These are phyloP conservation scores for Mallotus repandus DNA, from an alignment of 441 rosid species.

Conservation along the genomic window DNA sequence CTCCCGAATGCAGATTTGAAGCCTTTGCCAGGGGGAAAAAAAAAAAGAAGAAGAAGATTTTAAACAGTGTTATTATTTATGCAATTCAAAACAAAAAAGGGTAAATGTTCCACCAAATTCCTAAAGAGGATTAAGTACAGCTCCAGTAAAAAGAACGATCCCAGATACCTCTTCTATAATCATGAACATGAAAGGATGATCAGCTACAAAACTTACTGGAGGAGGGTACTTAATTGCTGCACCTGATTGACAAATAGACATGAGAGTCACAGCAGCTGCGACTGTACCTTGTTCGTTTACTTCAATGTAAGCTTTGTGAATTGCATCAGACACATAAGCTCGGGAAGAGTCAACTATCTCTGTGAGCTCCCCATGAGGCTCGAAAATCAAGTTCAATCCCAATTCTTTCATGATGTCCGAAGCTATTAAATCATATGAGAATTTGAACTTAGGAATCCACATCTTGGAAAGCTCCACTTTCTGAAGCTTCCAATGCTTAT, in stretches of 20 bases:
- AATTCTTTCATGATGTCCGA: conserved; percentile 10
- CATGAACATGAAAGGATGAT: no score
- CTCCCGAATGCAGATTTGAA: no score
- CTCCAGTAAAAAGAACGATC: conserved; percentile 21
- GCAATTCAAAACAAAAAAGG: background rate
- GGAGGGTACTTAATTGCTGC: no score
- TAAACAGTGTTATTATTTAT: no score
- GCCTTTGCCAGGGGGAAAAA: no score
- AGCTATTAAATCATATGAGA: conserved; percentile 21
- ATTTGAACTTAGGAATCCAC: conserved; percentile 29
- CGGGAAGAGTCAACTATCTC: conserved; percentile 11
- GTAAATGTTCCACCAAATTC: background rate
- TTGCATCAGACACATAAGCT: background rate
- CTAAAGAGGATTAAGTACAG: conserved; percentile 18
- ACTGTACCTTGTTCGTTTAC: conserved; percentile 10
- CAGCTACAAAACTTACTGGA: background rate
- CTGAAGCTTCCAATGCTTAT: background rate
- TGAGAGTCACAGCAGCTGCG: background rate
- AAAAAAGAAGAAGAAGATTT: no score
- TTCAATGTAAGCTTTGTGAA: background rate
- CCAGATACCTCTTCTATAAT: no score
- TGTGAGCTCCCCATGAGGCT: conserved; percentile 1
- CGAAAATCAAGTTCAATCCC: conserved; percentile 17
- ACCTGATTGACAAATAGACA: no score
- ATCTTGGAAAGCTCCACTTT: background rate